phyloP scores from a whole-genome alignment of 176 grass and related monocot species.

The Oryza meridionalis region DNA sequence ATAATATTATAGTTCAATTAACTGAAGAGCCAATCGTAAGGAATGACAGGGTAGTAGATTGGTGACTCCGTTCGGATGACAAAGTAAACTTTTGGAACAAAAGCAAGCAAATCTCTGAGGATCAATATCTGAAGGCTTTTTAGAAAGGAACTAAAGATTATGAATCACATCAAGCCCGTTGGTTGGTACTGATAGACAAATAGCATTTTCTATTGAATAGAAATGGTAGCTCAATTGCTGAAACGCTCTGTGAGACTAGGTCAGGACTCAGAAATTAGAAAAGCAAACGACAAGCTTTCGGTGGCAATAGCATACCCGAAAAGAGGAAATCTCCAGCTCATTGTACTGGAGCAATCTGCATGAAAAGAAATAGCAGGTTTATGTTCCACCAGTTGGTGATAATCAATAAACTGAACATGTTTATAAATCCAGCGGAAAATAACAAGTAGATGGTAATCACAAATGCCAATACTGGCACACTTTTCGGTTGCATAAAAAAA shows the following conservation, averaged over 20 bases:
- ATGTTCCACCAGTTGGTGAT: not conserved
- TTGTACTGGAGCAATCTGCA: conserved; percentile 48
- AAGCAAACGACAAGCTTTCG: not conserved
- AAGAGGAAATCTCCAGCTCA: conserved; percentile 90
- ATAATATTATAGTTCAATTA: conserved; percentile 1
- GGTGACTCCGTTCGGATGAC: not conserved
- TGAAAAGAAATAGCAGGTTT: conserved; percentile 3
- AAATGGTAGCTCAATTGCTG: not conserved
- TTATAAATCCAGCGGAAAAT: conserved; percentile 18
- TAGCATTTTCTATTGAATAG: not conserved
- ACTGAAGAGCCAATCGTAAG: conserved; percentile 9
- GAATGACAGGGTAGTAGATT: not conserved
- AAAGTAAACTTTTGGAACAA: conserved; percentile 6
- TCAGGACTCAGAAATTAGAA: conserved; percentile 9
- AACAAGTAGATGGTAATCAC: not conserved
- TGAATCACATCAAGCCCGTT: not conserved
- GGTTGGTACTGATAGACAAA: not conserved
- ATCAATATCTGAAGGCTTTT: not conserved
- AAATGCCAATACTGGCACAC: not conserved
- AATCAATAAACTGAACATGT: not conserved
- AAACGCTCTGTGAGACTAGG: not conserved
- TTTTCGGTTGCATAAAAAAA: not conserved
- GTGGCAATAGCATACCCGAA: conserved; percentile 54
- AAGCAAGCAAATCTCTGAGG: not conserved
- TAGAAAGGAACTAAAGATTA: not conserved